Evolutionary conservation across 768 basidiomycete species (phyloP).

Genomic region (Psilocybe cubensis): DNA sequence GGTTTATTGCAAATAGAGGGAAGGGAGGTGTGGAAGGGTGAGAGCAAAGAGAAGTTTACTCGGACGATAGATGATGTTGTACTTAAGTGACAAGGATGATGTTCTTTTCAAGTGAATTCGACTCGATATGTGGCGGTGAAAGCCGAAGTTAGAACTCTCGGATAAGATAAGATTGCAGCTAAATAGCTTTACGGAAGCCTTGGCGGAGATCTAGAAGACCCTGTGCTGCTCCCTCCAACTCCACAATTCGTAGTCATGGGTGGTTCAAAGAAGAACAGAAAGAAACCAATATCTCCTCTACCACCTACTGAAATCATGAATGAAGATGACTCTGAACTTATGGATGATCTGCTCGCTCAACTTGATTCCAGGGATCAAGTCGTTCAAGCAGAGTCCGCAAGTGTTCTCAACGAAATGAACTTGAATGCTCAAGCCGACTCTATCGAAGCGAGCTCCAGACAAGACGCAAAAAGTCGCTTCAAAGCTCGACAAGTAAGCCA

Average conservation of each 20-base stretch:
- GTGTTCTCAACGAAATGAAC: slow-evolving; percentile 52
- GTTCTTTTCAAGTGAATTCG: background rate
- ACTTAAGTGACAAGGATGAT: background rate
- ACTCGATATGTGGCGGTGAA: slow-evolving; percentile 6
- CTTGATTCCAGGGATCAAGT: slow-evolving; percentile 66
- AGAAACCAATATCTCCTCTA: slow-evolving; percentile 40
- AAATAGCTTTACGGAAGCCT: background rate
- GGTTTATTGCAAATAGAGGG: background rate
- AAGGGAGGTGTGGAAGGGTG: background rate
- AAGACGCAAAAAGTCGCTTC: slow-evolving; percentile 65
- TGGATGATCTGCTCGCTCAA: slow-evolving; percentile 78
- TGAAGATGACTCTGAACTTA: slow-evolving; percentile 57
- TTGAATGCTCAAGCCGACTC: slow-evolving; percentile 35
- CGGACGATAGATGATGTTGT: background rate
- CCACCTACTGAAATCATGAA: slow-evolving; percentile 30
- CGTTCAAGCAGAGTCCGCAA: slow-evolving; percentile 52
- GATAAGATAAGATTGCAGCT: slow-evolving; percentile 18
- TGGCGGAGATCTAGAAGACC: background rate
- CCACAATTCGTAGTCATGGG: slow-evolving; percentile 38
- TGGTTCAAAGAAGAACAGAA: slow-evolving; percentile 63
- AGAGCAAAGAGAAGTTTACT: background rate
- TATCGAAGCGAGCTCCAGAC: slow-evolving; percentile 41
- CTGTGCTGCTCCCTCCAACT: slow-evolving; percentile 6
- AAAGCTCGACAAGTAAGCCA: slow-evolving; percentile 72
- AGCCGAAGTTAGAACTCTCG: background rate